Evolutionary conservation across 345 rosid species (phyloP).

Genomic region (Mangifera indica): DNA sequence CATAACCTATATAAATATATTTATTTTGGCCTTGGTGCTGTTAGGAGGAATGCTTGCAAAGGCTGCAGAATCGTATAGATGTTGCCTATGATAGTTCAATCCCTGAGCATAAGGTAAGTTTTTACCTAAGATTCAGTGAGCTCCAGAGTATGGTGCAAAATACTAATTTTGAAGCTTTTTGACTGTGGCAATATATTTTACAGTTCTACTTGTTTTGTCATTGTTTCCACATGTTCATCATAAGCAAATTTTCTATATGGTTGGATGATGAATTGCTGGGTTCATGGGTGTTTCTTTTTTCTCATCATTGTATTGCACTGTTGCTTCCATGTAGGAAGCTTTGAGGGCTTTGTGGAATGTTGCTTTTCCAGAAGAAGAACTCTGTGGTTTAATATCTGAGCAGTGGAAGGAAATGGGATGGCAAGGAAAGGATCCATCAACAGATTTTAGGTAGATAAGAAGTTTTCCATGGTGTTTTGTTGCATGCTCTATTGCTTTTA

Average conservation of each 20-base stretch:
- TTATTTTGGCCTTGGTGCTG: constrained; percentile 15
- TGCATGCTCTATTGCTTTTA: neutral
- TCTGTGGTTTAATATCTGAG: constrained; percentile 80
- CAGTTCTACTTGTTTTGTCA: constrained; percentile 2
- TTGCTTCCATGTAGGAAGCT: constrained; percentile 63
- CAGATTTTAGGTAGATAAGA: constrained; percentile 80
- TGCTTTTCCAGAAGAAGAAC: constrained; percentile 93
- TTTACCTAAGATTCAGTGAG: neutral
- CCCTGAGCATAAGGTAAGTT: constrained; percentile 71
- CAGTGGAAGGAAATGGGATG: constrained; percentile 99
- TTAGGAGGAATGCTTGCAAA: constrained; percentile 91
- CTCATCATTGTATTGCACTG: constrained; percentile 9
- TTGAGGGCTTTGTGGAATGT: constrained; percentile 83
- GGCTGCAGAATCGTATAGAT: constrained; percentile 84
- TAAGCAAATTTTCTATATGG: neutral
- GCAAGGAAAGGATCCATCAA: constrained; percentile 99
- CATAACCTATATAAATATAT: neutral
- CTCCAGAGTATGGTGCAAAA: neutral
- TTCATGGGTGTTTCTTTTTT: constrained; percentile 5
- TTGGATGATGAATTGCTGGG: neutral
- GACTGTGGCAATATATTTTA: neutral
- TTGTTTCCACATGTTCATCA: neutral
- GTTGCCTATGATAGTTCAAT: constrained; percentile 84
- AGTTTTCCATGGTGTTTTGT: constrained; percentile 7
- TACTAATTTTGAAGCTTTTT: neutral